Base-by-base conservation (phyloP, 192 early-diverging fungal species). In the Mortierella alpina region DNA sequence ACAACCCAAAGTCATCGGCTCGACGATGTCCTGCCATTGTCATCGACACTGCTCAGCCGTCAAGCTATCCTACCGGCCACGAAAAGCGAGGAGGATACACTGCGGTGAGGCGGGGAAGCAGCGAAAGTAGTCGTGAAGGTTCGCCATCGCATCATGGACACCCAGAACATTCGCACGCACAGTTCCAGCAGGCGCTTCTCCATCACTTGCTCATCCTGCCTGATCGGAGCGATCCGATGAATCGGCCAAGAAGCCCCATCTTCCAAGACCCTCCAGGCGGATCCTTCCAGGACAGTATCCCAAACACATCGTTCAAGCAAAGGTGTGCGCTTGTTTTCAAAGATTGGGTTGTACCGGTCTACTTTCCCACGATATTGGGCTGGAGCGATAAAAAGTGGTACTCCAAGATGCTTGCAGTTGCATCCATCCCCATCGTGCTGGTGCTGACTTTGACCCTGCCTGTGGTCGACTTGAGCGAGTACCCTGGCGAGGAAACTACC, bases 371-470 rank as follows among this genome's bases (percentile, higher is more conserved):
- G 6, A 46, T 93, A 7, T 52, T 79, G n/a, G 65, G 85, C 46
- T 92, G 88, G 83, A 63, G 82, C 7, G 47, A 84, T 8, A 91
- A 91, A 41, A 69, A 81, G 17, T 17, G 61, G 13, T 83, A 83
- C 58, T 79, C 84, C 47, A 87, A 86, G 58, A 68, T 88, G 17
- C 84, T 83, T 59, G 76, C 87, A 0, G 40, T 92, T 4, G 60
- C 88, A 2, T 87, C 87, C 6, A 79, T 84, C 1, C 92, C 92
- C 2, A 86, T 88, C 20, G 73, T 88, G 11, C 69, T 90, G 1
- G 13, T 90, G 1, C 59, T 93, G 39, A 84, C 78, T 3, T 48
- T 90, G n/a, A 93, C 92, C 0, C 70, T 91, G 52, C 93, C 93
- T 12, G 90, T 91, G 31, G 89, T 93, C 20, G 83, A 89, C 59